These are phyloP conservation scores for Chlamydomonas reinhardtii DNA, from an alignment of 163 green algal genomes.

Conservation along the genomic window DNA sequence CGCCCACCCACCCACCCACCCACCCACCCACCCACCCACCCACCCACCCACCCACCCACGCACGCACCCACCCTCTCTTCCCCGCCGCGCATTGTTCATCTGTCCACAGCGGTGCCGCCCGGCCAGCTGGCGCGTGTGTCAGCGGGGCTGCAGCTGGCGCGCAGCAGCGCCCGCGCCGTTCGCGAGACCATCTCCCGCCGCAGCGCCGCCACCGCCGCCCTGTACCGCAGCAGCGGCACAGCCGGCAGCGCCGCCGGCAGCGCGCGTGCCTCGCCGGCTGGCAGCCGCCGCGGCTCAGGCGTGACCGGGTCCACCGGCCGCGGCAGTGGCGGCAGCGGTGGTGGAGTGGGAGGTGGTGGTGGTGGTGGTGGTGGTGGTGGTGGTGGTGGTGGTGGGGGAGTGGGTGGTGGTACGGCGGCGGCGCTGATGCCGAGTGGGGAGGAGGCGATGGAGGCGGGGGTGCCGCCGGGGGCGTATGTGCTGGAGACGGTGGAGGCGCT, in stretches of 20 bases:
- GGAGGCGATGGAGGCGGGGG: not conserved
- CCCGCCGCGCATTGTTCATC: too few relatives aligned
- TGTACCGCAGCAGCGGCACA: not conserved
- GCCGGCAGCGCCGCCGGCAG: not conserved
- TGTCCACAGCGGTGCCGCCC: slow-evolving; percentile 7
- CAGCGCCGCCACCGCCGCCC: not conserved
- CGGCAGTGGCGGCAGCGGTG: too few relatives aligned
- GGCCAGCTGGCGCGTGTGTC: slow-evolving; percentile 50
- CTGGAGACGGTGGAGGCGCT: slow-evolving; percentile 36
- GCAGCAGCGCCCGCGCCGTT: slow-evolving; percentile 2
- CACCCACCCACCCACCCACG: too few relatives aligned
- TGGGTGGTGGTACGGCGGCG: too few relatives aligned
- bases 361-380: too few relatives aligned
- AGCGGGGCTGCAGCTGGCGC: slow-evolving; percentile 36
- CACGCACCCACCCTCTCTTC: too few relatives aligned
- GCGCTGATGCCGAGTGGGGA: too few relatives aligned
- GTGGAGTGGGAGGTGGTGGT: too few relatives aligned
- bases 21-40: too few relatives aligned
- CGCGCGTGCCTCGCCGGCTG: too few relatives aligned
- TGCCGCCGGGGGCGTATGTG: slow-evolving; percentile 12
- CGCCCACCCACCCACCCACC: too few relatives aligned
- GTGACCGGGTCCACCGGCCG: not conserved
- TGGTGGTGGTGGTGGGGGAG: too few relatives aligned
- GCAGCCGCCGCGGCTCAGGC: not conserved
- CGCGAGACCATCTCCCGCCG: slow-evolving; percentile 3